Percentiles rank a stretch among this genome's conserved stretches.
Evolutionary conservation across 257 asterid species (phyloP).

Genomic region (Petrea volubilis): DNA sequence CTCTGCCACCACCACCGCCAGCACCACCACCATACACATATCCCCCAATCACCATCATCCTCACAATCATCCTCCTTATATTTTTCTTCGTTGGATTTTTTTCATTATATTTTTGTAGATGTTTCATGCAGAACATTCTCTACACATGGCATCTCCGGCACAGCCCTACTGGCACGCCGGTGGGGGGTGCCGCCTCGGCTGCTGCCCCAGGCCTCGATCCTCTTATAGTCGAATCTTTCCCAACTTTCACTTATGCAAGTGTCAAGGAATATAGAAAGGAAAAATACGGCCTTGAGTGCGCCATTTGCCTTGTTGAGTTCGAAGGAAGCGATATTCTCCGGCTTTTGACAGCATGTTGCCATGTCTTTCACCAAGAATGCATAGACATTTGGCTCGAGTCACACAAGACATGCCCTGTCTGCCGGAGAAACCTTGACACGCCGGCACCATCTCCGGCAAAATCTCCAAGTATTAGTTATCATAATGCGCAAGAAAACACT

Average conservation of each 20-base stretch:
- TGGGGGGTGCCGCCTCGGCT: conserved; percentile 26
- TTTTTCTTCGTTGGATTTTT: conserved; percentile 71
- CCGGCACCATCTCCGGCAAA: conserved; percentile 38
- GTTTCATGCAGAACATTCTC: conserved; percentile 60
- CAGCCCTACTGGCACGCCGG: conserved; percentile 33
- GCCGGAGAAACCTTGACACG: conserved; percentile 59
- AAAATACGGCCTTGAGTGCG: conserved; percentile 79
- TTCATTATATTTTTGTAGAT: conserved; percentile 71
- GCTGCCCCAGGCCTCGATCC: conserved; percentile 59
- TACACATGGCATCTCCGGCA: conserved; percentile 56
- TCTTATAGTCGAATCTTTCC: conserved; percentile 55
- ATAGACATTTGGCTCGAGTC: conserved; percentile 89
- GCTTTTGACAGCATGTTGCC: conserved; percentile 67
- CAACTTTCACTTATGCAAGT: conserved; percentile 64
- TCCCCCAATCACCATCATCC: conserved; percentile 64
- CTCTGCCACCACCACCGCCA: conserved; percentile 27
- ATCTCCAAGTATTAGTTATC: conserved; percentile 11
- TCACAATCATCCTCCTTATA: conserved; percentile 57
- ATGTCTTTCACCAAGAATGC: conserved; percentile 88
- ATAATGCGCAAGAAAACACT: background rate
- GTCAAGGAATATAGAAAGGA: conserved; percentile 70
- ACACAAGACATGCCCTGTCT: conserved; percentile 86
- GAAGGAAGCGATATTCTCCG: conserved; percentile 59
- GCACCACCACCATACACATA: conserved; percentile 32
- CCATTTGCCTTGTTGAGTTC: conserved; percentile 82